Evolutionary conservation across 345 rosid species (phyloP), one percentile per base, ranked within the genome.

Genomic region (Eutrema yunnanense): DNA sequence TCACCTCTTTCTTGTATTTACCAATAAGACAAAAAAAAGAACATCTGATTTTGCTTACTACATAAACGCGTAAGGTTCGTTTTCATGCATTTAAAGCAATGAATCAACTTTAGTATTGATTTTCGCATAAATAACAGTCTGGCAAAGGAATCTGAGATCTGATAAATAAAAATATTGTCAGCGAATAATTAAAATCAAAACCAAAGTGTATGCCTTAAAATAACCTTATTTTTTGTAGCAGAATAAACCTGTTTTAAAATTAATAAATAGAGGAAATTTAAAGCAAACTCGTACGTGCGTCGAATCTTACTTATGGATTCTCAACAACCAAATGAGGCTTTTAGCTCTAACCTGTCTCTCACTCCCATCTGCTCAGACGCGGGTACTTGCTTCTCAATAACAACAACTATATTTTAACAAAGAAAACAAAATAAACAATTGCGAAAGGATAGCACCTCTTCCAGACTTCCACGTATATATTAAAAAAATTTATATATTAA

Each of bases 241-340:
- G 0, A 4, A 27, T 30, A 22, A 43, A 32, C 12, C 9, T 26
- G 1, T 0, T 53, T 30, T 6, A 32, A 67, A 32, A 42, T 8
- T 29, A 67, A 30, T 19, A 48, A 56, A 36, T 9, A 43, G 13
- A 34, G 7, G 8, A 44, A 36, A 55, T 5, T 19, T 44, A 44
- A 54, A 47, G 37, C 3, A 47, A 46, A 69, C 57, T 69, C 73
- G 56, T 36, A 47, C 65, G 73, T 69, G 56, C 27, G 47, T 47
- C 38, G 49, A 69, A 58, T 57, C 73, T 59, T 70, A 27, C 73
- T 59, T 70, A 27, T 36, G 38, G 56, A 47, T 48, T 47, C 73
- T 47, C 38, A 58, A 58, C 66, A 58, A 58, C 73, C 66, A 70
- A 29, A 59, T 69, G 12, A 29, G 38, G 73, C 30, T 47, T 34